Evolutionary conservation across 163 green algal species (phyloP).

Genomic region (Prototheca cutis): DNA sequence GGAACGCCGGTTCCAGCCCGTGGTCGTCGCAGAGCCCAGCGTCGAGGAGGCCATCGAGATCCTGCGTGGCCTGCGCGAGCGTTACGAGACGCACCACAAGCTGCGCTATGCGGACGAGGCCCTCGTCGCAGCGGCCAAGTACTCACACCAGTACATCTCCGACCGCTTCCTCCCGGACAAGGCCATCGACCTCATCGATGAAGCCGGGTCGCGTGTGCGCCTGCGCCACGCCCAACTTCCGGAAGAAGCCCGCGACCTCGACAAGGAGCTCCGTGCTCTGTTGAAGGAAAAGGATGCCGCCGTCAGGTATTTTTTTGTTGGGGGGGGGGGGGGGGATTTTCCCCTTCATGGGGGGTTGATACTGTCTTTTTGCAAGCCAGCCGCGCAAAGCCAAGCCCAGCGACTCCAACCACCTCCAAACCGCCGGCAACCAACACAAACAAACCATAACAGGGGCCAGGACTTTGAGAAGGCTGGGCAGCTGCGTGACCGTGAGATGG

Average conservation of each 20-base stretch:
- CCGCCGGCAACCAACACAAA: not conserved
- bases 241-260: conserved; percentile 94
- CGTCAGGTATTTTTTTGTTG: conserved; percentile 38
- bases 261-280: conserved; percentile 93
- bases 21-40: conserved; percentile 83
- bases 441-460: conserved; percentile 51
- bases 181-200: conserved; percentile 99
- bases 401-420: no score
- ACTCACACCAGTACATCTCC: conserved; percentile 90
- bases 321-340: not conserved
- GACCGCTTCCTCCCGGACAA: conserved; percentile 97
- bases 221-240: conserved; percentile 91
- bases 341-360: no score
- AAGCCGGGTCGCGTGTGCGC: conserved; percentile 91
- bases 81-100: conserved; percentile 99
- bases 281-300: conserved; percentile 93
- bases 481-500: conserved; percentile 94
- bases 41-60: conserved; percentile 98
- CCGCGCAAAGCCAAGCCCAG: no score
- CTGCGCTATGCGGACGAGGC: conserved; percentile 94
- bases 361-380: no score
- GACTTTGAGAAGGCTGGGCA: conserved; percentile 97
- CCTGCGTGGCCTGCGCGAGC: conserved; percentile 82
- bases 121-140: conserved; percentile 85
- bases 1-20: conserved; percentile 90